A percentile compares a stretch with the other conserved stretches of the same genome.
Evolutionary conservation across 2,329 filamentous ascomycete genomes (phyloP).

Genomic region (Dactylonectria macrodidyma): DNA sequence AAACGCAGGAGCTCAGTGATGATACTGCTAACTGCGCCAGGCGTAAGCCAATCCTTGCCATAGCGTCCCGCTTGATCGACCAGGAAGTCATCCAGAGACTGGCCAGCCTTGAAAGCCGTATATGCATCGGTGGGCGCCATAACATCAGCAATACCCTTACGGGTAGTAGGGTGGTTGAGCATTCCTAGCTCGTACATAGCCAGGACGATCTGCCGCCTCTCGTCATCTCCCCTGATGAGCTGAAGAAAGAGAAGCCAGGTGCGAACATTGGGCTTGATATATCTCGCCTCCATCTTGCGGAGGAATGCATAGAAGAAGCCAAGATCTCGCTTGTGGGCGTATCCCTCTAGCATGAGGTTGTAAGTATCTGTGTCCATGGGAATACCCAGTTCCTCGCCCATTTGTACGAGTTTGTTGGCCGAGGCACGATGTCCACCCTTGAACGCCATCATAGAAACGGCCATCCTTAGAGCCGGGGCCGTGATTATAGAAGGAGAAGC

Average conservation of each 20-base stretch:
- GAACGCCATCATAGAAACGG: constrained; percentile 59
- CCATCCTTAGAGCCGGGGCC: constrained; percentile 58
- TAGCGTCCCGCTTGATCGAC: constrained; percentile 59
- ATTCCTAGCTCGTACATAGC: constrained; percentile 63
- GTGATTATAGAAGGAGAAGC: constrained; percentile 54
- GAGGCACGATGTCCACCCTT: constrained; percentile 53
- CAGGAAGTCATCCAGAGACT: constrained; percentile 56
- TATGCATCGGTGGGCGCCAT: constrained; percentile 62
- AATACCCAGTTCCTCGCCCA: constrained; percentile 56
- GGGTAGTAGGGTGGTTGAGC: constrained; percentile 55
- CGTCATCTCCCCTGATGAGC: constrained; percentile 73
- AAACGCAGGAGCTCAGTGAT: constrained; percentile 61
- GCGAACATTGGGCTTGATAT: constrained; percentile 57
- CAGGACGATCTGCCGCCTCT: constrained; percentile 61
- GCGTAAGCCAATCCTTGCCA: constrained; percentile 62
- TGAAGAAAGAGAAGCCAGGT: constrained; percentile 66
- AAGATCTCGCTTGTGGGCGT: constrained; percentile 57
- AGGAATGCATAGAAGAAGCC: constrained; percentile 59
- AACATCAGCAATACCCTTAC: constrained; percentile 57
- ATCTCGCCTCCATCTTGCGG: constrained; percentile 57
- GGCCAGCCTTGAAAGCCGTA: constrained; percentile 55
- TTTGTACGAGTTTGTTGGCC: constrained; percentile 55
- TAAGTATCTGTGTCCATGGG: constrained; percentile 62
- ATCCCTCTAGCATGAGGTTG: constrained; percentile 63
- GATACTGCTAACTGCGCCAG: constrained; percentile 54